Percentiles rank a stretch among this genome's conserved stretches.
These are phyloP conservation scores for Talinum fruticosum DNA, from an alignment of 148 eudicot species.

Conservation along the genomic window DNA sequence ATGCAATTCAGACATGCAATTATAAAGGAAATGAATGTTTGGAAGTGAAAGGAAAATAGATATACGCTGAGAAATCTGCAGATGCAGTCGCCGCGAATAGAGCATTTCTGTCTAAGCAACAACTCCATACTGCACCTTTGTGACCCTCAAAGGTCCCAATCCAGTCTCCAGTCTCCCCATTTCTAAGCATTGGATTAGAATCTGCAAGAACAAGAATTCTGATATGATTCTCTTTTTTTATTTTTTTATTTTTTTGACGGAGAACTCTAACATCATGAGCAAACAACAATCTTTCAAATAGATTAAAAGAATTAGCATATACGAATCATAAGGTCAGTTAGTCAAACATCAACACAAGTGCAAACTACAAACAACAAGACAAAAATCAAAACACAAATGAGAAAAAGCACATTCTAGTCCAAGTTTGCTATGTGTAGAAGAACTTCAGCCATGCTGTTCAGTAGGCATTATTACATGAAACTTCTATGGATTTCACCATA, in stretches of 20 bases:
- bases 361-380: not conserved
- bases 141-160: constrained; percentile 93
- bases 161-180: constrained; percentile 96
- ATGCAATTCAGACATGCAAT: constrained; percentile 5
- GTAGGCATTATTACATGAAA: not conserved
- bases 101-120: constrained; percentile 81
- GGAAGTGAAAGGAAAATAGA: not conserved
- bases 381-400: constrained; percentile 5
- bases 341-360: not conserved
- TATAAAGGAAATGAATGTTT: not conserved
- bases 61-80: constrained; percentile 93
- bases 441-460: not conserved
- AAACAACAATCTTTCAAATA: not conserved
- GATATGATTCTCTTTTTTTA: too few relatives aligned
- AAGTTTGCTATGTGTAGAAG: not conserved
- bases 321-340: not conserved
- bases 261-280: constrained; percentile 13
- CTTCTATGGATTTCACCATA: not conserved
- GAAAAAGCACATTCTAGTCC: not conserved
- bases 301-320: not conserved
- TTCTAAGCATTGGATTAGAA: constrained; percentile 89
- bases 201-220: constrained; percentile 51
- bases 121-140: constrained; percentile 96
- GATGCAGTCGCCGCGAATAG: constrained; percentile 82
- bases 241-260: too few relatives aligned